Base-by-base conservation (phyloP, 2,329 filamentous ascomycete species). In the Keithomyces neogunnii region DNA sequence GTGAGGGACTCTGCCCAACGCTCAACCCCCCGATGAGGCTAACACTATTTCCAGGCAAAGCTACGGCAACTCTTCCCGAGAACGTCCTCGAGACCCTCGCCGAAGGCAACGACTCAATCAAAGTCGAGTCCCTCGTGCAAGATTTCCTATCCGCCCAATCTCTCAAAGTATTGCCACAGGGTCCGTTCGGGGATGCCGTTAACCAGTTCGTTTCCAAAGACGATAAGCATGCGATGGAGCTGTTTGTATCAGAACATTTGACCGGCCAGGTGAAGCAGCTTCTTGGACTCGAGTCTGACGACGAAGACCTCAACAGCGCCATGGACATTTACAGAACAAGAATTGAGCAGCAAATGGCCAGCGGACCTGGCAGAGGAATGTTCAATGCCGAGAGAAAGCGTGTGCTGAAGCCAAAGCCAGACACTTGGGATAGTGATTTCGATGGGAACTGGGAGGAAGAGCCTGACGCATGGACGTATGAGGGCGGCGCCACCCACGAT, bases 151-250 rank as follows among this genome's bases (percentile, higher is more conserved):
- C 81, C 0, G 87, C 88, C 0, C 91, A 97, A 62, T 91, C 89
- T 0, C 80, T 99, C 33, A 95, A 91, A 52, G 93, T 99, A 47
- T 76, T 99, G 0, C 93, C 93, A 0, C 89, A 96, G 61, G 93
- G 91, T 32, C 87, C 86, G 0, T 96, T 99, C 62, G 88, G 90
- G 13, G 91, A 97, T 62, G 93, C 93, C 0, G 89, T 99, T 4
- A 85, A 84, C 45, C 88, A 95, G 55, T 99, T 93, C 60, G 89
- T 99, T 30, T 85, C 91, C 65, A 97, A 97, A 59, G 89, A 96
- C 58, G 93, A 99, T 71, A 95, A 91, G 63, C 85, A 93, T 60
- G 89, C 89, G 3, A 89, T 97, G 84, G 84, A 91, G 62, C 73
- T 83, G 43, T 92, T 92, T 59, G 84, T 92, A 8, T 80, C 78